phyloP scores from a whole-genome alignment of 2,329 filamentous ascomycete genomes.

The Penicillium polonicum region DNA sequence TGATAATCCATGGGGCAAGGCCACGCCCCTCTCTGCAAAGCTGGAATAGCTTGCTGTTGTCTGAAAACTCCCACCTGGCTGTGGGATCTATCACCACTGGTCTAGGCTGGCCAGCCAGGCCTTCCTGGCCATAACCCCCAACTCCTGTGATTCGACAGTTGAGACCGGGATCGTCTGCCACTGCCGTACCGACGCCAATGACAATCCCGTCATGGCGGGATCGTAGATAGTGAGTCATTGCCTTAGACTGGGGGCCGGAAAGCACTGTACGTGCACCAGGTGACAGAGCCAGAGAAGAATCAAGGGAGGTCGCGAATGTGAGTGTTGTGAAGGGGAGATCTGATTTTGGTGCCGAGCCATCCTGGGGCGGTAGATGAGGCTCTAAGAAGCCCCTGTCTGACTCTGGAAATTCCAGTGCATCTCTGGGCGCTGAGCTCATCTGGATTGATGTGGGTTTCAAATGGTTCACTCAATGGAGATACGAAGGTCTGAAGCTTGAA shows the following conservation, averaged over 20 bases:
- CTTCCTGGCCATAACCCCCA: constrained; percentile 52
- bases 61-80: constrained; percentile 64
- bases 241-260: constrained; percentile 79
- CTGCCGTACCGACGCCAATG: constrained; percentile 77
- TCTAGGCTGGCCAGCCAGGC: constrained; percentile 62
- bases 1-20: constrained; percentile 69
- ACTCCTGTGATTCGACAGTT: constrained; percentile 73
- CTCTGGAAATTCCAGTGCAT: constrained; percentile 41
- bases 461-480: neutral
- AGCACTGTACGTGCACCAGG: constrained; percentile 74
- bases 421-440: constrained; percentile 15
- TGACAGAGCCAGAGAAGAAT: constrained; percentile 69
- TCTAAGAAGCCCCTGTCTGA: constrained; percentile 44
- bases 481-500: neutral
- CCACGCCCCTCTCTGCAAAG: constrained; percentile 63
- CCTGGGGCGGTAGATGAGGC: constrained; percentile 45
- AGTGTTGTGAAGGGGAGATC: constrained; percentile 63
- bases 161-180: constrained; percentile 79
- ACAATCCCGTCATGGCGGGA: constrained; percentile 80
- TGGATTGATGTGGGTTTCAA: neutral
- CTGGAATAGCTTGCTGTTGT: constrained; percentile 62
- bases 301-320: constrained; percentile 85
- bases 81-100: constrained; percentile 78
- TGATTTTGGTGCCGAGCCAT: constrained; percentile 20
- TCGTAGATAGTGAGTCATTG: constrained; percentile 93